Evolutionary conservation across 192 early-diverging fungal species (phyloP), one percentile per base, ranked within the genome.

Genomic region (Dimargaris cristalligena): DNA sequence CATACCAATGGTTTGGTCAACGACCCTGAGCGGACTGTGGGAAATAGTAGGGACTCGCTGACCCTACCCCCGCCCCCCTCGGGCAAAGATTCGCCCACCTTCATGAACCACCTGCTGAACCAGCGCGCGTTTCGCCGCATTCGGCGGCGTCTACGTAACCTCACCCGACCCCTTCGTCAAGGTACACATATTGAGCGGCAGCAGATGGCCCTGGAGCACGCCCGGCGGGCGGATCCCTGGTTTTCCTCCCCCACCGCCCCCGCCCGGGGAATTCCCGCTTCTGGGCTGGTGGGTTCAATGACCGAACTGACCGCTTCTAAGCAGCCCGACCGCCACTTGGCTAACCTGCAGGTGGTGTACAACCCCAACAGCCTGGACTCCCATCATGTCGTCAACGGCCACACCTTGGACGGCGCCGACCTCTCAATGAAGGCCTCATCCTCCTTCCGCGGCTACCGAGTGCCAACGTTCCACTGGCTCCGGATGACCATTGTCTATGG

Each of bases 391-490:
- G 18, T 13, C 9, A 13, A 9, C 9, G 18, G 18, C 41, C 9
- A 44, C 18, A 18, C 41, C 10, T 18, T 44, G 41, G 41, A 44
- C 18, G 41, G 18, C 41, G 41, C 41, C 41, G 41, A 18, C 10
- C 18, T 44, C 10, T 18, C 41, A 44, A 22, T 48, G 47, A 4
- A 9, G 4, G 14, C 47, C 6, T 9, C 23, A n/a, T 29, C 54
- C 16, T 9, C 54, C 34, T 56, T 56, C 32, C 54, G 54, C 16
- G 54, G 54, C 29, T 56, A 56, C 54, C 30, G 20, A 29, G 31
- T 56, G 2, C 54, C 54, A 9, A 13, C 31, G 9, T 56, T 56
- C 31, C 54, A 56, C 34, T 56, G 54, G 54, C 30, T 56, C 18
- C 54, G 54, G 2, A 56, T 20, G 31, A 23, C 34, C 29, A 1